Percentiles rank a stretch among this genome's conserved stretches.
Evolutionary conservation across 495 filamentous ascomycete species (phyloP).

Genomic region (Penicilliopsis zonata): DNA sequence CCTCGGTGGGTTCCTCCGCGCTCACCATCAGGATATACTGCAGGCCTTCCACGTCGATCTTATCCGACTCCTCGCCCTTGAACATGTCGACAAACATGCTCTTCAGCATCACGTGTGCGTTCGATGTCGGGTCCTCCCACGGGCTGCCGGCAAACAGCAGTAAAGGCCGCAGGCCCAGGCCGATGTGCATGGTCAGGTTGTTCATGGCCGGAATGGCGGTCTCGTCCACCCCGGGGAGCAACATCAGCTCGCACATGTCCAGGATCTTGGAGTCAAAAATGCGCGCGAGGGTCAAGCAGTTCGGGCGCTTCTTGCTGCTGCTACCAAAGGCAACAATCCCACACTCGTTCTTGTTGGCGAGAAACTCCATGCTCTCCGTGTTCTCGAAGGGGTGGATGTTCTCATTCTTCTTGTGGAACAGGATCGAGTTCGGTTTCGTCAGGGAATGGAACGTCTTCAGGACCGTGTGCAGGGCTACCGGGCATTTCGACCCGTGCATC

Average conservation of each 20-base stretch:
- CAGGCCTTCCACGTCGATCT: constrained; percentile 87
- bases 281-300: constrained; percentile 72
- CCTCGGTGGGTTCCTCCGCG: constrained; percentile 60
- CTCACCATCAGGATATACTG: constrained; percentile 74
- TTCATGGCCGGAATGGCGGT: constrained; percentile 62
- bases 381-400: constrained; percentile 88
- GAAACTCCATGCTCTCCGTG: constrained; percentile 73
- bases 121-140: constrained; percentile 65
- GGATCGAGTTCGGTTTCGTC: constrained; percentile 64
- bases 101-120: constrained; percentile 71
- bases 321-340: constrained; percentile 67
- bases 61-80: constrained; percentile 57
- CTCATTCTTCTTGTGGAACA: constrained; percentile 90
- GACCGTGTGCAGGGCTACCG: constrained; percentile 63
- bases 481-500: constrained; percentile 72
- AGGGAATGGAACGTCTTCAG: constrained; percentile 72
- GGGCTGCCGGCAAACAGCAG: constrained; percentile 72
- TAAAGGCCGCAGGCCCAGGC: constrained; percentile 63
- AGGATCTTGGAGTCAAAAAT: constrained; percentile 75
- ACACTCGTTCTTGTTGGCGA: constrained; percentile 90
- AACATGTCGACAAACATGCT: constrained; percentile 86
- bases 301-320: constrained; percentile 86
- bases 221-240: constrained; percentile 57
- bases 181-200: constrained; percentile 67
- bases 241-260: constrained; percentile 82